Evolutionary conservation across 768 basidiomycete genomes (phyloP).

Genomic region (Lentinula detonsa): DNA sequence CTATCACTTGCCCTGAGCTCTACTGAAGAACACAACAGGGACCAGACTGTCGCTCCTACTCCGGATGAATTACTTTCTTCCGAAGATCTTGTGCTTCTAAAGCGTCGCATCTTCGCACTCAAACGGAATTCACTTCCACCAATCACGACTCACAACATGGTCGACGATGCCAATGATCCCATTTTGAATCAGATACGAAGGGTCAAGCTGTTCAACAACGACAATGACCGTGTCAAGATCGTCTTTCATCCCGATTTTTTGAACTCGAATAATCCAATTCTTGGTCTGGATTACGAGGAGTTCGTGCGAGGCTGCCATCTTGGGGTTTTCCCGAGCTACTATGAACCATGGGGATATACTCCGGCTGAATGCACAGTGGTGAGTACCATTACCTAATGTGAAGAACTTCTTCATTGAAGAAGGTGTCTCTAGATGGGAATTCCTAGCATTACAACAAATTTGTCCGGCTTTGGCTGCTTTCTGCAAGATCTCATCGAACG

Average conservation of each 20-base stretch:
- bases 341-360: slow-evolving; percentile 95
- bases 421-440: slow-evolving; percentile 77
- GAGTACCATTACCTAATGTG: slow-evolving; percentile 21
- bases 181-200: slow-evolving; percentile 93
- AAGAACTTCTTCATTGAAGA: not conserved
- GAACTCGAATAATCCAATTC: slow-evolving; percentile 95
- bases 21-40: slow-evolving; percentile 29
- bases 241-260: slow-evolving; percentile 98
- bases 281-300: slow-evolving; percentile 98
- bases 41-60: slow-evolving; percentile 68
- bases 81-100: slow-evolving; percentile 91
- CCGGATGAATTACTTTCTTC: slow-evolving; percentile 76
- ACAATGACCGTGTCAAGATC: slow-evolving; percentile 90
- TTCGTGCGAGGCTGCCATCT: slow-evolving; percentile 98
- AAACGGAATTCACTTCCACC: slow-evolving; percentile 94
- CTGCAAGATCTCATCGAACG: slow-evolving; percentile 97
- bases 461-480: slow-evolving; percentile 97
- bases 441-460: slow-evolving; percentile 93
- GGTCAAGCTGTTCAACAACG: slow-evolving; percentile 87
- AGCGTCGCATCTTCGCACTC: slow-evolving; percentile 93
- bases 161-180: slow-evolving; percentile 86
- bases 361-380: slow-evolving; percentile 99
- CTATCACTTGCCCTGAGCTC: not conserved
- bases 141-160: slow-evolving; percentile 98
- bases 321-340: slow-evolving; percentile 97